Percentiles rank a stretch among this genome's conserved stretches.
These are phyloP conservation scores for Gyrodon lividus DNA, from an alignment of 768 basidiomycete genomes.

Conservation along the genomic window DNA sequence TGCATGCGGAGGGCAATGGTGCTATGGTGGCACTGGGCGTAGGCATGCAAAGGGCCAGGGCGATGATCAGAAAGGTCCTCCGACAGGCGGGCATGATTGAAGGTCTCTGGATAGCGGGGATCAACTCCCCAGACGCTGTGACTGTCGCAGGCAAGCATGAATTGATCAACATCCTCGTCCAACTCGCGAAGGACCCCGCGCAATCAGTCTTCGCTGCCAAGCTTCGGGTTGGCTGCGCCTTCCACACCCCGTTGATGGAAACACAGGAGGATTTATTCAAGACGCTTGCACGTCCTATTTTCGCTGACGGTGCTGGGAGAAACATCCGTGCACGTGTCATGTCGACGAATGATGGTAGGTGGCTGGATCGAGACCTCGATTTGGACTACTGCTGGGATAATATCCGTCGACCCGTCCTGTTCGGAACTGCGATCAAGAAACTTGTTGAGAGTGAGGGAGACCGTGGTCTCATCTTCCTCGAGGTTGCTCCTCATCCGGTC, in stretches of 20 bases:
- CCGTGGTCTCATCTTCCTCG: slow-evolving; percentile 15
- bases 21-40: slow-evolving; percentile 27
- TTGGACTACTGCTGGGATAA: slow-evolving; percentile 27
- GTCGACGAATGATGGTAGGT: slow-evolving; percentile 22
- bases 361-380: slow-evolving; percentile 16
- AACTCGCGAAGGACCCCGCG: slow-evolving; percentile 12
- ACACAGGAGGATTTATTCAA: slow-evolving; percentile 20
- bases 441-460: slow-evolving; percentile 15
- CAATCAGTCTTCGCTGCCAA: slow-evolving; percentile 18
- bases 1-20: slow-evolving; percentile 21
- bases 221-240: slow-evolving; percentile 22
- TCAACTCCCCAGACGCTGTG: slow-evolving; percentile 26
- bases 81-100: slow-evolving; percentile 5
- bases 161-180: slow-evolving; percentile 19
- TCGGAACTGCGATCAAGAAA: slow-evolving; percentile 21
- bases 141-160: slow-evolving; percentile 21
- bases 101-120: slow-evolving; percentile 23
- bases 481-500: slow-evolving; percentile 24
- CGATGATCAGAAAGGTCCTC: slow-evolving; percentile 21
- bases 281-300: neutral
- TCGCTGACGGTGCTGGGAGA: neutral
- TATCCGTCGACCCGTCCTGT: slow-evolving; percentile 23
- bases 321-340: slow-evolving; percentile 14
- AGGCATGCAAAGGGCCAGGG: slow-evolving; percentile 16
- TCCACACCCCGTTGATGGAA: slow-evolving; percentile 26